These are phyloP conservation scores for Cercophora scortea DNA, from an alignment of 495 filamentous ascomycete species.

Conservation along the genomic window DNA sequence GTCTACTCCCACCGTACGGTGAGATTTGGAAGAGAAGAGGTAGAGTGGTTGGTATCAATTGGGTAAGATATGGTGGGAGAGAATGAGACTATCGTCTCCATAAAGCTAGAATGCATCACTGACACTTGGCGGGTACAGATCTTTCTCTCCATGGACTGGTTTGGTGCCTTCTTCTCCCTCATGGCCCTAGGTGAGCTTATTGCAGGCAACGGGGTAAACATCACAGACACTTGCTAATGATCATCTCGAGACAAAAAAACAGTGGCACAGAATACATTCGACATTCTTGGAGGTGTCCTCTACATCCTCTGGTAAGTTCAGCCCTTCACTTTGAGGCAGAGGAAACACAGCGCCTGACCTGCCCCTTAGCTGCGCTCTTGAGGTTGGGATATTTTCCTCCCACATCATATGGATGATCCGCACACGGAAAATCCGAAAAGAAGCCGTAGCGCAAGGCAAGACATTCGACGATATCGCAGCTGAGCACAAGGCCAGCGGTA, in stretches of 20 bases:
- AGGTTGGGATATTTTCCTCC: constrained; percentile 61
- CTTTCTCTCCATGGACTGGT: constrained; percentile 63
- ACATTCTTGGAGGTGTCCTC: constrained; percentile 58
- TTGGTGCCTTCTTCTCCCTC: constrained; percentile 68
- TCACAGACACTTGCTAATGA: background rate
- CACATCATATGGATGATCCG: constrained; percentile 61
- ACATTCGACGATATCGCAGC: constrained; percentile 58
- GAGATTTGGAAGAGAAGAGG: constrained; percentile 66
- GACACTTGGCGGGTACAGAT: constrained; percentile 24
- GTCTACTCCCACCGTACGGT: constrained; percentile 62
- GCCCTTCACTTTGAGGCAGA: background rate
- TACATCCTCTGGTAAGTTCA: constrained; percentile 58
- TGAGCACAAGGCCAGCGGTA: constrained; percentile 24
- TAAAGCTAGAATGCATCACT: background rate
- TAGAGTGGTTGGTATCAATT: constrained; percentile 62
- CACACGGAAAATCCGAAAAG: constrained; percentile 50
- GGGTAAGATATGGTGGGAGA: constrained; percentile 6
- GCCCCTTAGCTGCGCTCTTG: constrained; percentile 46
- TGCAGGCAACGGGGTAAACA: background rate
- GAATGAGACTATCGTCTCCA: background rate
- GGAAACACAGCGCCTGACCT: too few species aligned
- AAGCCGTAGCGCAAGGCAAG: constrained; percentile 48
- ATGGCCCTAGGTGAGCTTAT: constrained; percentile 53
- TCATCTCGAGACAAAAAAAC: background rate
- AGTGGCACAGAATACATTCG: constrained; percentile 64